Percentiles rank a stretch among this genome's conserved stretches.
Evolutionary conservation across 768 basidiomycete species (phyloP).

Genomic region (Sistotremastrum suecicum): DNA sequence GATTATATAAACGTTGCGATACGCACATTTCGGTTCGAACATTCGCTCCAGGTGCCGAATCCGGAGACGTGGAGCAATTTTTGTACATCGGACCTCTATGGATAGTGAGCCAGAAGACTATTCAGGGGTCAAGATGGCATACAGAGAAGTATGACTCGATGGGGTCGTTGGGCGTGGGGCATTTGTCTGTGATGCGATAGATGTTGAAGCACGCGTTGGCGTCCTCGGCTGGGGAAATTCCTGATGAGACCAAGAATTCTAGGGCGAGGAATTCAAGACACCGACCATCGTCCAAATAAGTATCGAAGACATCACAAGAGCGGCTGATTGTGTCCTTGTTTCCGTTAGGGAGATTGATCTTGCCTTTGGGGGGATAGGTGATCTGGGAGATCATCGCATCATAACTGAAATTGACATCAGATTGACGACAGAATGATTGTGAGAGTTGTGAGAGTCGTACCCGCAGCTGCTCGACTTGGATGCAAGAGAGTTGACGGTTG

Average conservation of each 20-base stretch:
- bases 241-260: too few species aligned
- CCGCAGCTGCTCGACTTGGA: background rate
- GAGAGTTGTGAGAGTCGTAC: background rate
- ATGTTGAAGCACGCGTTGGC: background rate
- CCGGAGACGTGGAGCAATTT: background rate
- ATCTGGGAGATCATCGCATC: slow-evolving; percentile 1
- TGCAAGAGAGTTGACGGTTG: background rate
- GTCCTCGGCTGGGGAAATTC: background rate
- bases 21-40: background rate
- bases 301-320: slow-evolving; percentile 3
- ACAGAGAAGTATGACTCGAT: slow-evolving; percentile 5
- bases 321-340: background rate
- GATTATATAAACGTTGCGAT: background rate
- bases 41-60: slow-evolving; percentile 3
- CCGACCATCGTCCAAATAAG: background rate
- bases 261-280: background rate
- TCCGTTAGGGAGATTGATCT: slow-evolving; percentile 1
- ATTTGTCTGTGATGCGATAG: slow-evolving; percentile 4
- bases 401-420: background rate
- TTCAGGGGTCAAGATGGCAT: background rate
- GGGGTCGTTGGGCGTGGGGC: slow-evolving; percentile 4
- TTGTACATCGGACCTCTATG: slow-evolving; percentile 2
- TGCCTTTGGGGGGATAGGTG: slow-evolving; percentile 3
- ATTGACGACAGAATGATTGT: background rate
- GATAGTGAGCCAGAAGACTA: background rate